Percentiles rank a stretch among this genome's conserved stretches.
Evolutionary conservation across 208 protist species (phyloP).

Genomic region (Trichomonas vaginalis): DNA sequence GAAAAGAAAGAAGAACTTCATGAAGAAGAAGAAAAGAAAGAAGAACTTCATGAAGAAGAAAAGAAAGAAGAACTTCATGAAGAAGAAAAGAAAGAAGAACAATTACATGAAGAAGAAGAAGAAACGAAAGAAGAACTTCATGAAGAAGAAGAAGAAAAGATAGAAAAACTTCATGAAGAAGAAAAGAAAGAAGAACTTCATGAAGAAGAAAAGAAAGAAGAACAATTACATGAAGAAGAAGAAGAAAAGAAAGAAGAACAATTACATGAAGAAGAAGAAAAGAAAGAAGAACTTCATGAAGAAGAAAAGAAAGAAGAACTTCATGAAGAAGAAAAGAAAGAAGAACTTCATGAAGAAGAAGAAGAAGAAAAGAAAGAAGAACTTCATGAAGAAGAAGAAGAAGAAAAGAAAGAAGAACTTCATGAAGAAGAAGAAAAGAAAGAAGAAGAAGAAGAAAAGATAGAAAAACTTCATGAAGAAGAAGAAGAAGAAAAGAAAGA

Average conservation of each 20-base stretch:
- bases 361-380: neutral
- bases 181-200: neutral
- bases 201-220: neutral
- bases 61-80: neutral
- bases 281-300: neutral
- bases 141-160: neutral
- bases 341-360: neutral
- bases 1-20: neutral
- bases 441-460: neutral
- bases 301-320: neutral
- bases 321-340: neutral
- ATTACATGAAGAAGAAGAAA: neutral
- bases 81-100: neutral
- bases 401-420: neutral
- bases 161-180: neutral
- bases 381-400: neutral
- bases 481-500: neutral
- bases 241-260: neutral
- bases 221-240: neutral
- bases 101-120: constrained; percentile 10
- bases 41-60: neutral
- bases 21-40: neutral
- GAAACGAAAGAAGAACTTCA: neutral
- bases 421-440: neutral
- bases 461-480: neutral